Evolutionary conservation across 257 asterid genomes (phyloP).

Genomic region (Vinca minor): DNA sequence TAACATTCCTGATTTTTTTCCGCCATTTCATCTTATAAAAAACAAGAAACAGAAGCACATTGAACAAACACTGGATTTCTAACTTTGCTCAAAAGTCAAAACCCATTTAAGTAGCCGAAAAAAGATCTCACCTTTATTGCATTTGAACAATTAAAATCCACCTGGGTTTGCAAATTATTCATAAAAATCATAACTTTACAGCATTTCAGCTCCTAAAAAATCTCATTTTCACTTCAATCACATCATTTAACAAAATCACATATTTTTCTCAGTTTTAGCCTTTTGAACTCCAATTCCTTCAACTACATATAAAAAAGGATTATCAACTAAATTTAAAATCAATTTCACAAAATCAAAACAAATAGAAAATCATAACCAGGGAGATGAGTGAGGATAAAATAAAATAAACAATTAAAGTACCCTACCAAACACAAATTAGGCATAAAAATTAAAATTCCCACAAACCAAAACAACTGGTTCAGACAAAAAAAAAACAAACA

Average conservation of each 20-base stretch:
- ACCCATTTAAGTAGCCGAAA: neutral
- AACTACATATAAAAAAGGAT: neutral
- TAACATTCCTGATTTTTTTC: neutral
- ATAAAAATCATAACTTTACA: no score
- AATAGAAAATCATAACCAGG: neutral
- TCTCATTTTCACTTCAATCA: neutral
- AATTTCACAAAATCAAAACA: neutral
- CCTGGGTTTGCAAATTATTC: neutral
- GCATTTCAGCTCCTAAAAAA: no score
- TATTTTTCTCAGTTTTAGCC: neutral
- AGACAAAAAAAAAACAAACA: neutral
- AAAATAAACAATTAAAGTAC: neutral
- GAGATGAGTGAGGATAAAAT: neutral
- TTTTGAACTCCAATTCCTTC: neutral
- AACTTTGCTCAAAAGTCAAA: constrained; percentile 3
- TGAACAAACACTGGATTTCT: neutral
- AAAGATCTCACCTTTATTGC: neutral
- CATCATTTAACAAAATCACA: neutral
- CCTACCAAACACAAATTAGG: no score
- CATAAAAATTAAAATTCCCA: neutral
- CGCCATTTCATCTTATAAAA: neutral
- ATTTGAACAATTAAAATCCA: neutral
- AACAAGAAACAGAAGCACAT: neutral
- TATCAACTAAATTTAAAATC: neutral
- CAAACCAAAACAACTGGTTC: neutral